Evolutionary conservation across 2,329 filamentous ascomycete genomes (phyloP), one percentile per base, ranked within the genome.

Genomic region (Alternaria panax): DNA sequence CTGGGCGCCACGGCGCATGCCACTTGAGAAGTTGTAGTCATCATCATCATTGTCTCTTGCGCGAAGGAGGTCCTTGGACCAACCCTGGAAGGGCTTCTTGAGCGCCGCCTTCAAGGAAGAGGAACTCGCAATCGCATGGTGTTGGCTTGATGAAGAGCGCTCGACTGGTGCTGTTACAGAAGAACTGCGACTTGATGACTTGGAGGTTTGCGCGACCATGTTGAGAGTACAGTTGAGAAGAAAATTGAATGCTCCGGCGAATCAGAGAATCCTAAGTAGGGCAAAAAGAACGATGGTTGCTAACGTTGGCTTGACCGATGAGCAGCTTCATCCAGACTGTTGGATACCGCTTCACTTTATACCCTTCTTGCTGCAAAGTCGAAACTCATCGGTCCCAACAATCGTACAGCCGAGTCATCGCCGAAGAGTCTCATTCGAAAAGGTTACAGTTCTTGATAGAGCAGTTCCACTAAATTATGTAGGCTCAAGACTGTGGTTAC

Each of bases 71-170:
- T 75, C 73, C 57, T 66, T 74, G 18, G 67, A 70, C 75, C 75
- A 76, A 5, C 74, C 75, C 48, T 75, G 71, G 46, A 76, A 76
- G 7, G 74, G 75, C 56, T 75, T 75, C 57, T 75, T 76, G 28
- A 77, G 57, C 2, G 64, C 61, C 18, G 69, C 57, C 32, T 62
- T 67, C 24, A 73, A 36, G 7, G 64, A 64, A 9, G 54, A 56
- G 12, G 57, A 60, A 25, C 36, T 54, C 11, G 62, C 50, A 24
- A 63, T 36, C 7, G 51, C 36, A 43, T 55, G 56, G 5, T 36
- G 46, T 16, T 51, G 60, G 32, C 28, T 56, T 20, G 45, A n/a
- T 7, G 59, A 51, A 27, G 40, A 42, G 43, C 22, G 38, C 11
- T 32, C 41, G 28, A 41, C 40, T 16, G 52, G 30, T 3, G 30